Evolutionary conservation across 805 yeast genomes (phyloP), one percentile per base, ranked within the genome.

Genomic region (Candida berthetii): DNA sequence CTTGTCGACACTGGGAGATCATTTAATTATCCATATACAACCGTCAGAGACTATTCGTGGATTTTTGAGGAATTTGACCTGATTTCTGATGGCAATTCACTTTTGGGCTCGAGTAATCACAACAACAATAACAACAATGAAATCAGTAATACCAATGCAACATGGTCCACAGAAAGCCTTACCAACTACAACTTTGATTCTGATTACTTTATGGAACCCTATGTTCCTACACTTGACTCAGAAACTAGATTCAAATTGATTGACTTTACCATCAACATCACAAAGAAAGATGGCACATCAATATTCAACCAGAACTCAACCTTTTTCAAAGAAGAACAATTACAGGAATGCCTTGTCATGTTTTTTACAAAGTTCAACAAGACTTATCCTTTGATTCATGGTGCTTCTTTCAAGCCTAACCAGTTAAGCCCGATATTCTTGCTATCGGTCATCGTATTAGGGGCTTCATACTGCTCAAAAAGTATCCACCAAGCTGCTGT

Each of bases 151-250:
- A 9, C 5, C 25, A 18, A 33, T 19, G 6, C 8, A 20, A 33
- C 4, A 6, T 33, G 17, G 13, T 20, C 9, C 25, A 33, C 4
- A 33, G 6, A 5, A 17, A 31, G 37, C 6, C 17, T 15, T 29
- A 35, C 13, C 18, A 36, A 36, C 13, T 36, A 36, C 16, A 36
- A 36, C 17, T 36, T 36, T 28, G 39, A 36, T 19, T 36, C 39
- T 7, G 39, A 28, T 15, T 28, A 36, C 13, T 36, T 27, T 36
- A 25, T 24, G 3, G 39, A 36, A 36, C 39, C 39, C 4, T 10
- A 18, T 4, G 18, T 36, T 2, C 39, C 39, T 17, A 17, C 9
- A 2, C n/a, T 36, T 7, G n/a, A 16, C 24, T 5, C 6, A 8
- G 39, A 36, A 7, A 18, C 18, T 32, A 14, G 35, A 14, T 32